phyloP scores from a whole-genome alignment of 352 stramenopile genomes.

The Phytopythium vexans region DNA sequence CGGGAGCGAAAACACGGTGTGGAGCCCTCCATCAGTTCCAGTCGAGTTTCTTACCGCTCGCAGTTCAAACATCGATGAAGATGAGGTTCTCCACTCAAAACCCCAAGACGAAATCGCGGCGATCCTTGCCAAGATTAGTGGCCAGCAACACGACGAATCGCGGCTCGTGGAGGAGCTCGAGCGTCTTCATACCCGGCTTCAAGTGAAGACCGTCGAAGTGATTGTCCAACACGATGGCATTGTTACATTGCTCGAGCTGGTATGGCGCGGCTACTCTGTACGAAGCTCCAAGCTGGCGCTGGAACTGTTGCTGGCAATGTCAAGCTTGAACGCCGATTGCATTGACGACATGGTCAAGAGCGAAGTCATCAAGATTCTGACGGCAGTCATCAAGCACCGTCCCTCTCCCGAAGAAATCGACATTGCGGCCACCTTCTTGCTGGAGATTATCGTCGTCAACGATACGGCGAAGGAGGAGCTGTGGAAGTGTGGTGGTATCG shows the following conservation, averaged over 20 bases:
- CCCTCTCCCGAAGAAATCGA: slow-evolving; percentile 42
- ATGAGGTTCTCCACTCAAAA: neutral
- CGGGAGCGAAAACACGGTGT: neutral
- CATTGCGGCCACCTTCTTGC: slow-evolving; percentile 42
- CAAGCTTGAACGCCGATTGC: slow-evolving; percentile 29
- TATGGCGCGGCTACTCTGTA: slow-evolving; percentile 36
- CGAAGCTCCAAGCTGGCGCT: slow-evolving; percentile 30
- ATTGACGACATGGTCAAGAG: slow-evolving; percentile 36
- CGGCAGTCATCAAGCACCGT: slow-evolving; percentile 38
- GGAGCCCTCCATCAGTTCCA: slow-evolving; percentile 10
- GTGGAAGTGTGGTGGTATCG: slow-evolving; percentile 36
- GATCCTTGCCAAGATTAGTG: slow-evolving; percentile 26
- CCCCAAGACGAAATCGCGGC: slow-evolving; percentile 8
- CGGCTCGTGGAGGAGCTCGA: slow-evolving; percentile 27
- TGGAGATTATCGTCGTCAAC: slow-evolving; percentile 40
- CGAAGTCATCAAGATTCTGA: slow-evolving; percentile 42
- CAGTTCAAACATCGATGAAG: slow-evolving; percentile 27
- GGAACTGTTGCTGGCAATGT: slow-evolving; percentile 37
- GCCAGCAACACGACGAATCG: slow-evolving; percentile 18
- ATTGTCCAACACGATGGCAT: slow-evolving; percentile 41
- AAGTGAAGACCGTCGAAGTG: slow-evolving; percentile 21
- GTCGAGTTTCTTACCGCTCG: slow-evolving; percentile 30
- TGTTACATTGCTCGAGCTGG: slow-evolving; percentile 34
- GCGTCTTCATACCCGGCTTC: slow-evolving; percentile 27
- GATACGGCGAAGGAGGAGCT: slow-evolving; percentile 39